Evolutionary conservation across 2,329 filamentous ascomycete genomes (phyloP), one percentile per base, ranked within the genome.

Genomic region (Fusarium xyrophilum): DNA sequence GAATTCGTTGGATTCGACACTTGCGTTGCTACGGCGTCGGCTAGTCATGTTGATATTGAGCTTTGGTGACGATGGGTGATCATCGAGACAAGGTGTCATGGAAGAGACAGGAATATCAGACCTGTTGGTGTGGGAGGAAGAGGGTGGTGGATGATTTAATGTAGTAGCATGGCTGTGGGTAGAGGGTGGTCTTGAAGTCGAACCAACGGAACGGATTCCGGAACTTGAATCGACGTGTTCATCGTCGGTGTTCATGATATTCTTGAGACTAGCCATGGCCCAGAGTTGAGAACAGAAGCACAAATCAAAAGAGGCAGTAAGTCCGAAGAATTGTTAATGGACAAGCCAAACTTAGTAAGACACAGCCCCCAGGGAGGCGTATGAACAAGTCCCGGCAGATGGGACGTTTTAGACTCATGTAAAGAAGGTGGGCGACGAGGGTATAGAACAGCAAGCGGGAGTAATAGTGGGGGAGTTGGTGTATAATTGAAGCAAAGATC

Each of bases 241-340:
- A 71, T 85, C 83, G 72, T 84, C 82, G 73, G 81, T 79, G 76
- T 86, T 85, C 82, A 87, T 86, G 75, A 87, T 87, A 73, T 84
- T 84, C 73, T 81, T 82, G 69, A 87, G 81, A 74, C 83, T 85
- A 70, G 84, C 81, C 85, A 87, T 86, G 78, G 76, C 77, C 50
- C 76, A 76, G 73, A 71, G 73, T 76, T 73, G 77, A 80, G 77
- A 81, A 78, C 74, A 79, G 79, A 80, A 78, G 77, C 74, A 64
- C 61, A 47, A 66, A 63, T 65, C 65, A 52, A 73, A 71, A 74
- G 73, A 71, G 66, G 73, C 65, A 75, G 74, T 73, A 72, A 72
- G 72, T 76, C 74, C 74, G 77, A 76, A 73, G 64, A 60, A 60
- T 65, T 64, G 48, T 56, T 69, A 70, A 74, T 74, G 66, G 72